Conservation (phyloP, 768 basidiomycete genomes). For the Podaxis pistillaris region DNA sequence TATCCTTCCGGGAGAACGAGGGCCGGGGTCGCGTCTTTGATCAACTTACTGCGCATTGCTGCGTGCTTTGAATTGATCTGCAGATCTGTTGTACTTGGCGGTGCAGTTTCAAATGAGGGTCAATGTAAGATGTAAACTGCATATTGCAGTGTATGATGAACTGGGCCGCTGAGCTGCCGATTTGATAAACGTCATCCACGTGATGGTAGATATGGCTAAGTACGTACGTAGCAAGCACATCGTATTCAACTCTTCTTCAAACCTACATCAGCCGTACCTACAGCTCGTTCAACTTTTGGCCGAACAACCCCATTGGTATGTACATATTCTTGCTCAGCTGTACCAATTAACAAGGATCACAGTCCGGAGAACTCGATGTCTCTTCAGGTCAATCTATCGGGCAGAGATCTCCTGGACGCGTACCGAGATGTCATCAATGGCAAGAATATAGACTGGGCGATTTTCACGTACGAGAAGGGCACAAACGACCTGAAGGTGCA, state of each 20-base stretch:
- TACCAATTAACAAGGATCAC: neutral
- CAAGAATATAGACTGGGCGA: conserved; percentile 69
- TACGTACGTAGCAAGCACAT: neutral
- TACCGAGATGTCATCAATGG: conserved; percentile 74
- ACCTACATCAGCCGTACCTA: neutral
- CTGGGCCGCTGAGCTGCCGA: neutral
- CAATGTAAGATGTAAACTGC: neutral
- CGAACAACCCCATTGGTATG: neutral
- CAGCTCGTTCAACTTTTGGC: neutral
- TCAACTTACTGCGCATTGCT: neutral
- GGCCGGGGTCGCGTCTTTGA: neutral
- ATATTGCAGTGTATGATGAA: neutral
- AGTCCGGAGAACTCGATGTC: conserved; percentile 51
- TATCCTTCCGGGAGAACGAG: conserved; percentile 15
- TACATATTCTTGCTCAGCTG: neutral
- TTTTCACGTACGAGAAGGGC: conserved; percentile 79
- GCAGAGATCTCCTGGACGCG: conserved; percentile 66
- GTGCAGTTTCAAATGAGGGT: neutral
- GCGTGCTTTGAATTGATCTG: neutral
- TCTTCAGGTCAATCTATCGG: conserved; percentile 75
- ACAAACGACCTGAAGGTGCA: conserved; percentile 89
- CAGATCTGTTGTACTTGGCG: neutral
- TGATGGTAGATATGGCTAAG: conserved; percentile 8
- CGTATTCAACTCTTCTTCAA: neutral
- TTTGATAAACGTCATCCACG: conserved; percentile 4